Conservation (phyloP, 192 early-diverging fungal species). For the Umbelopsis ramanniana region DNA sequence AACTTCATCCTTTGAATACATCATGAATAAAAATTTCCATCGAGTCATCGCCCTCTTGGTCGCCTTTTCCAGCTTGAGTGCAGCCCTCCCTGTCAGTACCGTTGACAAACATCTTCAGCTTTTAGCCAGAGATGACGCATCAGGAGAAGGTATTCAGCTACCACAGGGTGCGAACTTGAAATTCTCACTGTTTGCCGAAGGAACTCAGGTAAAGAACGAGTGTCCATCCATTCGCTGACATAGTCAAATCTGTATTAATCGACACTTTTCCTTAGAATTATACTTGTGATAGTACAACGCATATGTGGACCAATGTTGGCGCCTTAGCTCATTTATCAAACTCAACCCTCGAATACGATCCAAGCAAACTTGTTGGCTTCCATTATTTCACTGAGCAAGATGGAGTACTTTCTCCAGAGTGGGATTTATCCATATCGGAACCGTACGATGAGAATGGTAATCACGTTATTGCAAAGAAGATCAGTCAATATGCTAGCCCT, state of each 20-base stretch:
- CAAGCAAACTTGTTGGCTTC: constrained; percentile 14
- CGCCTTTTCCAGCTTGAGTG: background rate
- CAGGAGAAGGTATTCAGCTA: background rate
- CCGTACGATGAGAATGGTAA: background rate
- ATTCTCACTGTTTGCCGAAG: background rate
- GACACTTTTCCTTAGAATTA: background rate
- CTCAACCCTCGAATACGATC: constrained; percentile 3
- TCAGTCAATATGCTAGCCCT: background rate
- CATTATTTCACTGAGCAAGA: constrained; percentile 2
- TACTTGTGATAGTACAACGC: constrained; percentile 1
- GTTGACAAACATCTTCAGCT: background rate
- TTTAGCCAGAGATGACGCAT: constrained; percentile 1
- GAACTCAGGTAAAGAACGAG: background rate
- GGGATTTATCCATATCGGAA: constrained; percentile 8
- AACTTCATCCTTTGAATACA: too few species aligned
- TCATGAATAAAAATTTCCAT: background rate
- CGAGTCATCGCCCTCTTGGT: background rate
- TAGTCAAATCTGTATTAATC: background rate
- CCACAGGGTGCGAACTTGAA: background rate
- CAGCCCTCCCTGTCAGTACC: background rate
- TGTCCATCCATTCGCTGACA: background rate
- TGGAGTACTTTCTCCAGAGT: constrained; percentile 13
- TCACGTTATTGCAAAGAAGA: background rate
- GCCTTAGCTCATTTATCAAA: constrained; percentile 19
- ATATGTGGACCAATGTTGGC: background rate